Evolutionary conservation across 306 rosid genomes (phyloP), one percentile per base, ranked within the genome.

Genomic region (Lathyrus sativus): DNA sequence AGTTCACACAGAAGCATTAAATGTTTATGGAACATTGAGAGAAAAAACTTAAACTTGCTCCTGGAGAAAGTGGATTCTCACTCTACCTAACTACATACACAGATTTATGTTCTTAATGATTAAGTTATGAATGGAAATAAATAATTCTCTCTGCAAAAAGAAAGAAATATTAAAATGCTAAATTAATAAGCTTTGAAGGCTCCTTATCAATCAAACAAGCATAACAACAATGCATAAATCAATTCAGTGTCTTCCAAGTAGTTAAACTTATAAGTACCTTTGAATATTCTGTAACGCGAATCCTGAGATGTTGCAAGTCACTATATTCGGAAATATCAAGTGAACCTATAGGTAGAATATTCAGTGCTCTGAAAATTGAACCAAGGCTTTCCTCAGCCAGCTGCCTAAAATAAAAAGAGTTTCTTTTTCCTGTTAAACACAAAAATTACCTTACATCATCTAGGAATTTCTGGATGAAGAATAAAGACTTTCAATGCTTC

Each of bases 221-320:
- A 43, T 3, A 74, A 60, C 48, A 64, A 67, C 76, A 77, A 83
- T 72, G 69, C 46, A 35, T 76, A 77, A 67, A 70, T 49, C 60
- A 68, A 68, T 49, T 58, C 18, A 39, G 82, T 18, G n/a, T 62
- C 61, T 48, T 64, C 56, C 59, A 59, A 56, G 44, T 55, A 65
- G 33, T 46, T 56, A 29, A 66, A 65, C 43, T 46, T 46, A 45
- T 58, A 53, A 56, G 50, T 78, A 90, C 97, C 97, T 83, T 60
- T 4, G 92, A 86, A 81, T 75, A 81, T 63, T 86, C 79, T 45
- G 92, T 86, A 81, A 90, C 66, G 54, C 95, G 87, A 83, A 90
- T 82, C 79, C 86, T 78, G 76, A 83, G 78, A 80, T 78, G 76
- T 49, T 65, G 73, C 70, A 83, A 74, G 65, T 83, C 84, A 46